A percentile compares a stretch with the other conserved stretches of the same genome.
These are phyloP conservation scores for Cylindrotheca fusiformis DNA, from an alignment of 108 stramenopile species.

Conservation along the genomic window DNA sequence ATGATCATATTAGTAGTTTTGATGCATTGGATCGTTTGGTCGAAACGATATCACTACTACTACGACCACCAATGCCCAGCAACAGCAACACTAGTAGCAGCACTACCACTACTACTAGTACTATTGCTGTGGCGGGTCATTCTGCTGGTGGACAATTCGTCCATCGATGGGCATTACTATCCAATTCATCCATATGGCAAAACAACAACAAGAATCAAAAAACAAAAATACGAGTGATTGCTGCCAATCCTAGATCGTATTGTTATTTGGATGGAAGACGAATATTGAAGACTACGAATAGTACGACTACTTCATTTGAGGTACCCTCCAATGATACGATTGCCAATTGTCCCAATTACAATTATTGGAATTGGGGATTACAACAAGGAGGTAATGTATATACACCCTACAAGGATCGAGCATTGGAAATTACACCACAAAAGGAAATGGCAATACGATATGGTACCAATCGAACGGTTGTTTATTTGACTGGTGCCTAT, in stretches of 20 bases:
- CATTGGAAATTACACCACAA: conserved; percentile 25
- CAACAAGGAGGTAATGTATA: conserved; percentile 29
- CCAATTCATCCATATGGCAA: conserved; percentile 34
- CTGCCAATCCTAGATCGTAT: conserved; percentile 81
- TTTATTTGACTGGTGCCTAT: conserved; percentile 67
- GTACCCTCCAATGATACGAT: conserved; percentile 13
- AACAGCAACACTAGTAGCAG: too few relatives aligned
- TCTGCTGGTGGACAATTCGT: conserved; percentile 80
- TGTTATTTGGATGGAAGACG: conserved; percentile 69
- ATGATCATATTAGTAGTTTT: conserved; percentile 67
- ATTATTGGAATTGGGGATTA: conserved; percentile 80
- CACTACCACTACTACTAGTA: too few relatives aligned
- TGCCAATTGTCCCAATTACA: conserved; percentile 51
- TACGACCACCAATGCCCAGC: conserved; percentile 40
- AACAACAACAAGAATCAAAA: too few relatives aligned
- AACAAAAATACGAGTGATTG: conserved; percentile 47
- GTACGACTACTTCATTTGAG: background rate
- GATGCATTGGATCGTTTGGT: conserved; percentile 62
- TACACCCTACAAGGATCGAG: conserved; percentile 57
- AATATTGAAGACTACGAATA: conserved; percentile 19
- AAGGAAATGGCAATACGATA: conserved; percentile 44
- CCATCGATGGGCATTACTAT: conserved; percentile 81
- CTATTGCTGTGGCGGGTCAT: conserved; percentile 72
- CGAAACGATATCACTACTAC: conserved; percentile 20
- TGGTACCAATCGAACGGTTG: conserved; percentile 37